Conservation (phyloP, 1,139 yeast genomes). For the Diutina sp. region DNA sequence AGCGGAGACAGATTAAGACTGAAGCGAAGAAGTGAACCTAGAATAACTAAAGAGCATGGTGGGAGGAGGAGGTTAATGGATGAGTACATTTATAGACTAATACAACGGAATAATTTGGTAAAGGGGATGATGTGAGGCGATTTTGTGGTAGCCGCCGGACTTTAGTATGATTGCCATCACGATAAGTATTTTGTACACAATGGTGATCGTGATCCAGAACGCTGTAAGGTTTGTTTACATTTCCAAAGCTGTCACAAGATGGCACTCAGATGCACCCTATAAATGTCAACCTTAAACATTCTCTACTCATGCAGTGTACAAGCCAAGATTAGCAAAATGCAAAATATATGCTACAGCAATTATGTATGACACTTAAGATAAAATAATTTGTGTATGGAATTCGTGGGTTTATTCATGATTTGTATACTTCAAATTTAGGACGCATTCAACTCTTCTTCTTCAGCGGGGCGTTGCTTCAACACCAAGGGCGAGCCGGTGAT, state of each 20-base stretch:
- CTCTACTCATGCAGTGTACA: neutral
- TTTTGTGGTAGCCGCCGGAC: too few species aligned
- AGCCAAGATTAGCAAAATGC: too few species aligned
- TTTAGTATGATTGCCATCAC: too few species aligned
- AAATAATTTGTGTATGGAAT: neutral
- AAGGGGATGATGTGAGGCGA: too few species aligned
- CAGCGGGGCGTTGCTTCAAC: constrained; percentile 36
- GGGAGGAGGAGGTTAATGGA: neutral
- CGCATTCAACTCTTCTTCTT: constrained; percentile 1
- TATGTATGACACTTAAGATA: too few species aligned
- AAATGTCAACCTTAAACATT: neutral
- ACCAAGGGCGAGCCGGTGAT: constrained; percentile 88
- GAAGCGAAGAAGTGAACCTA: neutral
- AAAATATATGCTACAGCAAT: too few species aligned
- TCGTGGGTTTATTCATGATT: neutral
- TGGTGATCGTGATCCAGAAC: too few species aligned
- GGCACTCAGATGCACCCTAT: neutral
- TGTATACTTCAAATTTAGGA: neutral
- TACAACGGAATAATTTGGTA: neutral
- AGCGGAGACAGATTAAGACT: constrained; percentile 4
- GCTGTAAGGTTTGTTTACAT: neutral
- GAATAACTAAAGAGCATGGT: too few species aligned
- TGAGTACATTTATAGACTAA: neutral
- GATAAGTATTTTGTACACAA: too few species aligned
- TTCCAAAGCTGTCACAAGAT: neutral